Base-by-base conservation (phyloP, 225 moss, liverwort and hornwort species). In the Takakia lepidozioides region DNA sequence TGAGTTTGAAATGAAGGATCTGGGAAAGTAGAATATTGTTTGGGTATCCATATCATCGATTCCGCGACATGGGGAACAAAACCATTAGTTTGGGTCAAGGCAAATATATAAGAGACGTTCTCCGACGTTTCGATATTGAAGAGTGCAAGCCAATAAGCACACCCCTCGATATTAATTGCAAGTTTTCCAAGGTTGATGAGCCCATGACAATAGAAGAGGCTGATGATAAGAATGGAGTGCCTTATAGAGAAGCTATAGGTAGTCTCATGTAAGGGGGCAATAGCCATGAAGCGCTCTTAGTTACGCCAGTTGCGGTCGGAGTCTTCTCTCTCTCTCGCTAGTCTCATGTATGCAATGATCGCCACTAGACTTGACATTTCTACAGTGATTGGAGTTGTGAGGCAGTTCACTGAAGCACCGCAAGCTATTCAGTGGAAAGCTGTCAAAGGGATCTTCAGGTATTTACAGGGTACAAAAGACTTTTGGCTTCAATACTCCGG, bases 301-400 rank as follows among this genome's bases (percentile, higher is more conserved):
- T n/a, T n/a, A n/a, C n/a, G n/a, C n/a, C n/a, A n/a, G n/a, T n/a
- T n/a, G n/a, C n/a, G n/a, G n/a, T n/a, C n/a, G n/a, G n/a, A n/a
- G n/a, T n/a, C n/a, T n/a, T n/a, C n/a, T n/a, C n/a, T n/a, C n/a
- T n/a, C 2, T 1, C 3, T 46, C 3, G 46, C 17, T 22, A 16
- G 46, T 46, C 21, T 46, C 24, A 55, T 24, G 26, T 38, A 27
- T 23, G 21, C 25, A 39, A 50, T 27, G 22, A 13, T 30, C 13
- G 53, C 36, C 10, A 38, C 36, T 4, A 40, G 55, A 41, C 38
- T 21, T 42, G 19, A 55, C 16, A 55, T 55, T 24, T 7, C 52
- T 6, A 22, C 23, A 28, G 30, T 36, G 10, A 16, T 34, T 18
- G 4, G 23, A 1, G 37, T 38, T 19, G 36, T 55, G 14, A 42